Base-by-base conservation (phyloP, 2,329 filamentous ascomycete genomes). In the Coniosporium uncinatum region DNA sequence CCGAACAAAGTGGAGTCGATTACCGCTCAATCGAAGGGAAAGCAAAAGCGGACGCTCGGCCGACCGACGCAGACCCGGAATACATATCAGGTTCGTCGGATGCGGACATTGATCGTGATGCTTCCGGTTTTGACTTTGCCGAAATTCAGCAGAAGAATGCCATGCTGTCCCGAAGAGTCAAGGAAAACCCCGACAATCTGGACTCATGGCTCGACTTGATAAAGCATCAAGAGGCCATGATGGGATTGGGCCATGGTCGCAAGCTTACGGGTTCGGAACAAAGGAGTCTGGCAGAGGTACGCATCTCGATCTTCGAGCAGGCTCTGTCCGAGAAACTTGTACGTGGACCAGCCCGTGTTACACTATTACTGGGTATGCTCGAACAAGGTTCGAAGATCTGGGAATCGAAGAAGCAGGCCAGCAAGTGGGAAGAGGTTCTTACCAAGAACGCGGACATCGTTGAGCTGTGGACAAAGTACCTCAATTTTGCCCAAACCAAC, bases 171-270 rank as follows among this genome's bases (percentile, higher is more conserved):
- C 76, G 74, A 13, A 71, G 60, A 22, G 79, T 88, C 24, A 80
- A 83, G 42, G 69, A 83, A 1, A 60, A 78, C 18, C 87, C 89
- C 1, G 59, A 71, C 5, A 77, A 94, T 52, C 69, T 86, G 17
- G 67, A 80, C 33, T 72, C 79, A 16, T 97, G 91, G 91, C 61
- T 94, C 14, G 72, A 78, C 29, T 70, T 96, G n/a, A 83, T 91
- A 36, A 67, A 80, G 5, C 81, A 95, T 46, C 91, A 97, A 62
- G 80, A 88, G 46, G 59, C 63, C 2, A 69, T 94, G 42, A 64
- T 91, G 33, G 66, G 67, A 39, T 64, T 70, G 19, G 69, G 70
- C 20, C 63, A 70, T 18, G 62, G 46, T 1, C 22, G 37, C 17
- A 24, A 34, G 61, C 22, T 65, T 19, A 81, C 78, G 0, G 66